phyloP scores from a whole-genome alignment of 495 filamentous ascomycete species.

The Daldinia childiae region DNA sequence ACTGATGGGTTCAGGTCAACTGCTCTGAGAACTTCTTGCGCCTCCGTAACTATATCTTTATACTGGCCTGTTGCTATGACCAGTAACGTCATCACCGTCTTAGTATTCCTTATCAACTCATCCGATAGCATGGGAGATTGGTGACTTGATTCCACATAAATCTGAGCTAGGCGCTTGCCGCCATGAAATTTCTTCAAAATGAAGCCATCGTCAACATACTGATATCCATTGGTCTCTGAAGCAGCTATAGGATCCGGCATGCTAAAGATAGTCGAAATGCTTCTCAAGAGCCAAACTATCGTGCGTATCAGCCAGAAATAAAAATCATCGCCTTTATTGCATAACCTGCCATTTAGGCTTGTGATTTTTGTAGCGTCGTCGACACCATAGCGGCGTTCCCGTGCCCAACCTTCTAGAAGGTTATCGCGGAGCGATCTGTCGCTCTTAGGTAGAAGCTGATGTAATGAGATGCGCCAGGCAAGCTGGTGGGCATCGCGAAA shows the following conservation, averaged over 20 bases:
- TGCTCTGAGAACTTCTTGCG: conserved; percentile 14
- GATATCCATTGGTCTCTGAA: conserved; percentile 36
- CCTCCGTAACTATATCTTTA: conserved; percentile 10
- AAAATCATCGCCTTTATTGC: conserved; percentile 36
- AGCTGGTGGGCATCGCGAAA: conserved; percentile 50
- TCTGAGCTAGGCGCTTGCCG: conserved; percentile 41
- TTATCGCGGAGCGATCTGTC: conserved; percentile 10
- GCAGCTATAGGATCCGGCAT: conserved; percentile 12
- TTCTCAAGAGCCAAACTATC: conserved; percentile 17
- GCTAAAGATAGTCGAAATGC: conserved; percentile 23
- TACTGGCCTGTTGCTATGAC: conserved; percentile 15
- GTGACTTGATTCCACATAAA: conserved; percentile 34
- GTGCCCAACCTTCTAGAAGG: conserved; percentile 40
- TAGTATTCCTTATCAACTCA: conserved; percentile 20
- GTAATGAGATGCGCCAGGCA: conserved; percentile 59
- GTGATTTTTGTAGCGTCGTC: conserved; percentile 39
- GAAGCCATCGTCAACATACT: conserved; percentile 39
- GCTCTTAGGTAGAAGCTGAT: conserved; percentile 37
- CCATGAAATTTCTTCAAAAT: conserved; percentile 34
- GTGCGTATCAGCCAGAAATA: conserved; percentile 34
- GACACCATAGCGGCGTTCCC: conserved; percentile 41
- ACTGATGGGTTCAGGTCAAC: conserved; percentile 7
- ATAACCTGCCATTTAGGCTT: conserved; percentile 41
- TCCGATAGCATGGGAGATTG: conserved; percentile 32
- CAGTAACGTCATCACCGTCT: conserved; percentile 32